Percentiles rank a stretch among this genome's conserved stretches.
These are phyloP conservation scores for Yamagishiella unicocca DNA, from an alignment of 139 green algal genomes.

Conservation along the genomic window DNA sequence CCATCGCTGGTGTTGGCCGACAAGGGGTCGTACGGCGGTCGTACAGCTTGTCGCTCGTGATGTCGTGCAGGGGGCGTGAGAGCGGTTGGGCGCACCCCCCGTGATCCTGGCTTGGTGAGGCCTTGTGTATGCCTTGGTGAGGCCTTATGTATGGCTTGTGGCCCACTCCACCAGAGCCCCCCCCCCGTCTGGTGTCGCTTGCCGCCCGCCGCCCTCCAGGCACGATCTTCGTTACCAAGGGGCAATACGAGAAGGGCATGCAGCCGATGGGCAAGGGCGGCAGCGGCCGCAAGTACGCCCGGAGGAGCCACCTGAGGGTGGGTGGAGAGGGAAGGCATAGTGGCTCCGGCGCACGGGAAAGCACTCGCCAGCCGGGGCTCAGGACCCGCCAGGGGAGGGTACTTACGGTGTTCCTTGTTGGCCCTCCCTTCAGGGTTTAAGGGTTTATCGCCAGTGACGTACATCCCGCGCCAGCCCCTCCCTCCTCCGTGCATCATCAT, in stretches of 20 bases:
- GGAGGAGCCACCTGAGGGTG: constrained; percentile 35
- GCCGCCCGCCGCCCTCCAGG: background rate
- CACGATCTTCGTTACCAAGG: constrained; percentile 33
- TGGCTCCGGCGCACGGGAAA: too few species aligned
- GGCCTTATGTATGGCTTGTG: background rate
- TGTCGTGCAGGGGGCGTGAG: background rate
- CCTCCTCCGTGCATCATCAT: background rate
- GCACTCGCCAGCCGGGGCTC: background rate
- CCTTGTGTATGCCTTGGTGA: background rate
- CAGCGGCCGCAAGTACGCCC: background rate
- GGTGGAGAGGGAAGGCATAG: too few species aligned
- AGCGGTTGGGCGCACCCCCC: background rate
- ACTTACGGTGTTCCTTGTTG: background rate
- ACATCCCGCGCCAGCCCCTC: background rate
- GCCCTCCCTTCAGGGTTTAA: background rate
- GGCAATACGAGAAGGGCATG: constrained; percentile 6
- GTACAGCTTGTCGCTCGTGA: too few species aligned
- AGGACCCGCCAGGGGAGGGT: background rate
- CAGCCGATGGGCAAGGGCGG: background rate
- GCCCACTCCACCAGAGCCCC: background rate
- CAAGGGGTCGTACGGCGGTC: too few species aligned
- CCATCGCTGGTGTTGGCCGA: too few species aligned
- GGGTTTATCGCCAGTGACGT: background rate
- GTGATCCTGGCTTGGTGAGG: background rate
- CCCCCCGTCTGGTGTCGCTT: background rate